Conservation (phyloP, 495 filamentous ascomycete species). For the Tuber umbilicatum region DNA sequence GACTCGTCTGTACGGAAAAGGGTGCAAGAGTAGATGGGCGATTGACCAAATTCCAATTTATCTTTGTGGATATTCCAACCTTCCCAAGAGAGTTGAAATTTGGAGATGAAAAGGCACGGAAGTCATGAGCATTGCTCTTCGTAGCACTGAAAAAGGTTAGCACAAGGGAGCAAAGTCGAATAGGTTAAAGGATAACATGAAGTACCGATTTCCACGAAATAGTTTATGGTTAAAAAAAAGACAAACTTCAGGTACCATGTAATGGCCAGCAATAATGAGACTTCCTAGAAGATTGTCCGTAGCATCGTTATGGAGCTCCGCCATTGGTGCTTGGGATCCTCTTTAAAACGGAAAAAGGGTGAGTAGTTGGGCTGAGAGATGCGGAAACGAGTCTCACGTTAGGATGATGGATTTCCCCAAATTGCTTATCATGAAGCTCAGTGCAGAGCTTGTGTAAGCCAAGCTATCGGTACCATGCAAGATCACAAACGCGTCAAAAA, state of each 20-base stretch:
- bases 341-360: constrained; percentile 8
- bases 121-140: constrained; percentile 80
- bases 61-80: constrained; percentile 71
- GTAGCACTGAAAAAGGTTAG: constrained; percentile 48
- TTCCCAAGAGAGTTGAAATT: constrained; percentile 75
- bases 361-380: not conserved
- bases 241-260: constrained; percentile 92
- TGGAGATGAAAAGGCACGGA: constrained; percentile 79
- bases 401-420: constrained; percentile 87
- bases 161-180: not conserved
- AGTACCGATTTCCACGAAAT: constrained; percentile 74
- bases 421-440: constrained; percentile 91
- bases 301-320: constrained; percentile 86
- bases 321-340: constrained; percentile 86
- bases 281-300: constrained; percentile 92
- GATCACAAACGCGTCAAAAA: constrained; percentile 91
- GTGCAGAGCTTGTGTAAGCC: constrained; percentile 82
- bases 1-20: constrained; percentile 68
- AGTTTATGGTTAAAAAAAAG: constrained; percentile 91
- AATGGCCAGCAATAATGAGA: constrained; percentile 89
- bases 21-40: constrained; percentile 65
- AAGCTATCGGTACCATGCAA: constrained; percentile 95
- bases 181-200: not conserved
- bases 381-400: constrained; percentile 45
- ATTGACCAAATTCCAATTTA: constrained; percentile 75